Evolutionary conservation across 148 eudicot genomes (phyloP), one percentile per base, ranked within the genome.

Genomic region (Oxyria digyna): DNA sequence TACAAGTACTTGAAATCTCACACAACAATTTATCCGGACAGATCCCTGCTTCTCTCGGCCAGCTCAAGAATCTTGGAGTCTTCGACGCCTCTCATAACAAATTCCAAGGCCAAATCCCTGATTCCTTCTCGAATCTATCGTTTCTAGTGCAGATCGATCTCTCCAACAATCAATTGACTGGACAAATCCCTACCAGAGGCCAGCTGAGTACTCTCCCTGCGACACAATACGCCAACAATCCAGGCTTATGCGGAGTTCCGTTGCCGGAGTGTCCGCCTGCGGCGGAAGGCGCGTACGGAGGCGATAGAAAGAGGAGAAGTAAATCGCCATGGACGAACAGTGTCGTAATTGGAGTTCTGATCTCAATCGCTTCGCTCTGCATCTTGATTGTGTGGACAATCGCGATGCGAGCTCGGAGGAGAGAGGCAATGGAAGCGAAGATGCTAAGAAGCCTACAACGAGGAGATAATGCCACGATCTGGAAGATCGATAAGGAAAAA

Each of bases 91-190:
- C 98, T 32, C 81, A 89, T 63, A 93, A 93, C 64, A 82, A 92
- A 67, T 75, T 93, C 69, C 98, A 93, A 71, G 98, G 98, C 4
- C 73, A 73, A 4, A 93, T 93, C 65, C 98, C 98, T 0, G 96
- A 89, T 15, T 93, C 98, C 6, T 94, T 93, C 69, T 89, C 96
- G 0, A 79, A 85, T 68, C 82, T 93, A 1, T 87, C 98, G 5
- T 93, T 93, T 75, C 75, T 93, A 80, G 98, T 93, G n/a, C 98
- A 93, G 67, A 93, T 93, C 55, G 98, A 93, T 82, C 73, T 93
- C 54, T 93, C 98, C 3, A 81, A 81, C 70, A 93, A 93, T 69
- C 91, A 93, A 66, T 62, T 93, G 42, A 93, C 95, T 0, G 98
- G 98, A 3, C 79, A 81, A 50, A 93, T 93, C 64, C 98, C 98